A percentile compares a stretch with the other conserved stretches of the same genome.
Evolutionary conservation across 129 eudicot genomes (phyloP).

Genomic region (Glebionis coronaria): DNA sequence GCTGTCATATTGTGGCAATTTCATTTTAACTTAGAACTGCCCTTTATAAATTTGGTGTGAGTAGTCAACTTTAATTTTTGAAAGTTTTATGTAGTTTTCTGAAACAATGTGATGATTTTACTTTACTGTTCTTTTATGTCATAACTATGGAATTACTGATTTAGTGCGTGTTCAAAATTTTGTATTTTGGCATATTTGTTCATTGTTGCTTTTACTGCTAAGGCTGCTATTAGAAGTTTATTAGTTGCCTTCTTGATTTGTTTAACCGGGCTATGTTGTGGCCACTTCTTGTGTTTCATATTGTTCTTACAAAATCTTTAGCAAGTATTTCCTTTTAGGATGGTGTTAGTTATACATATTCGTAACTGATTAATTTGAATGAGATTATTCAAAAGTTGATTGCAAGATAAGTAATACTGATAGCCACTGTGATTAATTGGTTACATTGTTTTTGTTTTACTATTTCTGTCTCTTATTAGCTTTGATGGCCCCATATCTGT

Average conservation of each 20-base stretch:
- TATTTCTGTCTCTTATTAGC: slow-evolving; percentile 11
- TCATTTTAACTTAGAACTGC: no score
- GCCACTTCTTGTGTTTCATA: background rate
- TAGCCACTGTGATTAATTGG: background rate
- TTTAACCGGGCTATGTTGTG: slow-evolving; percentile 6
- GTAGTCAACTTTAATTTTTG: slow-evolving; percentile 21
- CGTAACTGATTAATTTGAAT: background rate
- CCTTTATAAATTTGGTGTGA: slow-evolving; percentile 16
- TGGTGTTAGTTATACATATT: background rate
- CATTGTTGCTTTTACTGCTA: background rate
- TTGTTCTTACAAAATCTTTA: background rate
- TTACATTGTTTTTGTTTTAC: slow-evolving; percentile 1
- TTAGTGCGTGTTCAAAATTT: slow-evolving; percentile 32
- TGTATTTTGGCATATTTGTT: slow-evolving; percentile 15
- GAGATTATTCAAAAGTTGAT: background rate
- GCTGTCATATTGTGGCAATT: no score
- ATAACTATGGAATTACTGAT: slow-evolving; percentile 23
- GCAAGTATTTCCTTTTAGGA: background rate
- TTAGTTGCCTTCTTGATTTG: slow-evolving; percentile 3
- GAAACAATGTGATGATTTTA: slow-evolving; percentile 29
- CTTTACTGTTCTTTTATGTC: slow-evolving; percentile 21
- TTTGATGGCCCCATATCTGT: slow-evolving; percentile 8
- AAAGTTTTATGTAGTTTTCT: slow-evolving; percentile 41
- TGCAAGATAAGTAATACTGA: slow-evolving; percentile 1
- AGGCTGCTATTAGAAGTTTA: slow-evolving; percentile 6